Conservation (phyloP, 1,284 basidiomycete species). For the Thelephora terrestris region DNA sequence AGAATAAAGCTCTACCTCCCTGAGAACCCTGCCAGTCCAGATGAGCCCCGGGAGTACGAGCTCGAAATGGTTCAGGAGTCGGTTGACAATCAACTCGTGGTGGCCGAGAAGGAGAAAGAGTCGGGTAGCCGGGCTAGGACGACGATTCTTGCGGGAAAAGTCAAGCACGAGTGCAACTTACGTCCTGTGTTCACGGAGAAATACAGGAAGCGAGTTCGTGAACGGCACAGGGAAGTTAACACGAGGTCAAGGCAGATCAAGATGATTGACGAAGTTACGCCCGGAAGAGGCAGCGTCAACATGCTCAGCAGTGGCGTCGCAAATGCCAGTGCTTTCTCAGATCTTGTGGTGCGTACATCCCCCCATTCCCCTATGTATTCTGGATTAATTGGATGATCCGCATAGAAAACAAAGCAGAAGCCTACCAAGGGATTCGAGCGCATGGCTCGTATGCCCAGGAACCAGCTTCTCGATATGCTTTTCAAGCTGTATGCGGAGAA, state of each 20-base stretch:
- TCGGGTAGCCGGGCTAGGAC: conserved; percentile 47
- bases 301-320: conserved; percentile 34
- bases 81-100: conserved; percentile 69
- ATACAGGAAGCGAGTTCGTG: conserved; percentile 57
- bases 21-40: conserved; percentile 35
- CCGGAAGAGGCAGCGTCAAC: conserved; percentile 58
- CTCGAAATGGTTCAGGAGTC: conserved; percentile 68
- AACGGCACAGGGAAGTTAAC: conserved; percentile 50
- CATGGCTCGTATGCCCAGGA: conserved; percentile 82
- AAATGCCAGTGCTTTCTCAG: conserved; percentile 33
- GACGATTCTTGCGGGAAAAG: conserved; percentile 62
- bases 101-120: conserved; percentile 66
- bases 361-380: background rate
- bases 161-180: conserved; percentile 67
- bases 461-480: conserved; percentile 82
- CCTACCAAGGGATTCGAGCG: conserved; percentile 71
- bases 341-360: conserved; percentile 44
- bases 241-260: conserved; percentile 49
- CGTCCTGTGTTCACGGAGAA: conserved; percentile 51
- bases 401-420: conserved; percentile 53
- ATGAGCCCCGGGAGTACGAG: conserved; percentile 49
- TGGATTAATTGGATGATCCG: background rate
- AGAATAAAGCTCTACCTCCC: conserved; percentile 62
- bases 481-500: conserved; percentile 74
- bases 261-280: conserved; percentile 44